Evolutionary conservation across 371 early-diverging fungal genomes (phyloP), one percentile per base, ranked within the genome.

Genomic region (Dipsacomyces acuminosporus): DNA sequence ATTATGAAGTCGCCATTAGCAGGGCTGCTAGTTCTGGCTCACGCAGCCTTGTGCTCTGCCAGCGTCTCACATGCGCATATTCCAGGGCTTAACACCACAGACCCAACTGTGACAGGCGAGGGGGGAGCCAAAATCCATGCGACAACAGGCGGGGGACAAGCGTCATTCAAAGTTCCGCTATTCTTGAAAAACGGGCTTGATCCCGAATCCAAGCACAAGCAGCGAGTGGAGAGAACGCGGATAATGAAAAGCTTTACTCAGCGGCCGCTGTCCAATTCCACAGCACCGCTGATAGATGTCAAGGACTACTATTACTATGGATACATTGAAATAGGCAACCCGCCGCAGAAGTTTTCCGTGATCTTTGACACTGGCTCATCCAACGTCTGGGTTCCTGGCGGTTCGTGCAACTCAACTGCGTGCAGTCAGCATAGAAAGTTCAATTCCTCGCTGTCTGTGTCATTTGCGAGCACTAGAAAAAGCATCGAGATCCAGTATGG

Each of bases 351-450:
- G 14, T 97, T 97, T 71, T 84, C 84, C 2, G 93, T 94, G 7
- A 84, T 94, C 3, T 90, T 95, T 51, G 96, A 95, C 69, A 94
- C 96, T 2, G 96, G 94, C 3, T 92, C 93, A 4, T 87, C 90
- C 48, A 93, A 93, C 56, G 81, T 94, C 15, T 94, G 96, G 96
- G 94, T 98, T 9, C 96, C 96, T 6, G 91, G 92, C 14, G 90
- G 85, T 0, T 81, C 82, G 35, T 96, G 96, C 76, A 71, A 60
- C 19, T 90, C 93, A 2, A 86, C 91, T 57, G 91, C 96, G 1
- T 97, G 98, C 62, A 86, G 81, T 75, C 73, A 93, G 56, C 96
- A 96, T 70, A 74, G 80, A 34, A 80, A 86, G 5, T 95, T 81
- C 73, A 84, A 88, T 48, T 36, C 62, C 19, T 76, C 83, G 17